A percentile compares a stretch with the other conserved stretches of the same genome.
Conservation (phyloP, 805 yeast species). For the Metschnikowia cerradonensis region DNA sequence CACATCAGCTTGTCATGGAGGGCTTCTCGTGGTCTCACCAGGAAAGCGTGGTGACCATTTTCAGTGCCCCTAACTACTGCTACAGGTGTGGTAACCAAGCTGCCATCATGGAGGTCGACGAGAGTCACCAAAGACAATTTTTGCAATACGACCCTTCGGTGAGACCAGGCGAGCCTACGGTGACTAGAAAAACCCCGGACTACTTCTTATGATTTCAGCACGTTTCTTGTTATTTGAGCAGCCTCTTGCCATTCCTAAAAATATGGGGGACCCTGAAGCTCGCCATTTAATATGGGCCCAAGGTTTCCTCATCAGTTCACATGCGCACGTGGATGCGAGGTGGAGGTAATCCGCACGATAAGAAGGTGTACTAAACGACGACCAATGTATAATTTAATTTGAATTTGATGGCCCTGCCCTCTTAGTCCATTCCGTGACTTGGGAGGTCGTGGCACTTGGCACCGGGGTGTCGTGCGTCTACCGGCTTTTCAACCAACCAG, state of each 20-base stretch:
- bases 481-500: conserved; percentile 18
- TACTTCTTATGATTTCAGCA: conserved; percentile 65
- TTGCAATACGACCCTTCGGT: conserved; percentile 95
- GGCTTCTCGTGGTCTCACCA: conserved; percentile 95
- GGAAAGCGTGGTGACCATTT: conserved; percentile 89
- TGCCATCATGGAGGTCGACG: conserved; percentile 97
- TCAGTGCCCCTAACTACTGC: conserved; percentile 94
- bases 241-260: background rate
- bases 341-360: background rate
- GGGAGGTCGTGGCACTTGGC: too few species aligned
- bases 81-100: conserved; percentile 98
- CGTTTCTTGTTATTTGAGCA: background rate
- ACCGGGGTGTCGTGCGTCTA: conserved; percentile 4
- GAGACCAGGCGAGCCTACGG: conserved; percentile 97
- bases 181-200: conserved; percentile 94
- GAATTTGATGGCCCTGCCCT: background rate
- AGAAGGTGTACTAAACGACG: conserved; percentile 1
- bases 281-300: background rate
- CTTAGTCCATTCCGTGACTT: too few species aligned
- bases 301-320: background rate
- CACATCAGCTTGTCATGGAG: conserved; percentile 97
- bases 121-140: conserved; percentile 84
- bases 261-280: background rate
- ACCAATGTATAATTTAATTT: conserved; percentile 2
- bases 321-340: background rate